phyloP scores from a whole-genome alignment of 306 rosid genomes.

The Cicer cuneatum region DNA sequence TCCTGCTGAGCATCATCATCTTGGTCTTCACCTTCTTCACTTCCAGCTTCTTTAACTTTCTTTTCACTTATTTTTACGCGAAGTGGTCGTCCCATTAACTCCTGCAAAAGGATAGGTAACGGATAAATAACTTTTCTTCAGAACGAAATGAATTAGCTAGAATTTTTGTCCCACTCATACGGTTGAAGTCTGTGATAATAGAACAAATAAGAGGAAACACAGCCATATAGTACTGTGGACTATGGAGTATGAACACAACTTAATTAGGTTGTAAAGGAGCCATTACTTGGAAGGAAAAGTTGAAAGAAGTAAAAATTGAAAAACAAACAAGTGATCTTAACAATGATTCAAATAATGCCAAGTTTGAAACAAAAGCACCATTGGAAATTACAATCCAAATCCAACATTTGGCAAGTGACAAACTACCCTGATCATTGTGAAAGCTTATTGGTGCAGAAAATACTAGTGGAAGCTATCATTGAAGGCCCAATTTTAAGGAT shows the following conservation, averaged over 20 bases:
- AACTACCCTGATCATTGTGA: conserved; percentile 1
- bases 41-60: conserved; percentile 51
- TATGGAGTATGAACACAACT: no score
- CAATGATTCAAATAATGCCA: background rate
- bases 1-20: conserved; percentile 36
- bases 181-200: conserved; percentile 8
- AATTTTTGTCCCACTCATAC: background rate
- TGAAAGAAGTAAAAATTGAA: background rate
- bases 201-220: conserved; percentile 13
- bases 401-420: conserved; percentile 15
- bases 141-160: background rate
- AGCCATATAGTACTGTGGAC: background rate
- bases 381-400: background rate
- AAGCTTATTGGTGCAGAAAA: conserved; percentile 16
- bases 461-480: conserved; percentile 5
- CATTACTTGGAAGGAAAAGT: background rate
- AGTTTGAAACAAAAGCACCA: conserved; percentile 12
- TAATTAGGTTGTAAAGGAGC: no score
- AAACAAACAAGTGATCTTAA: background rate
- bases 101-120: conserved; percentile 54
- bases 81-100: conserved; percentile 78
- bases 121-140: conserved; percentile 24
- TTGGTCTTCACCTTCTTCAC: conserved; percentile 53
- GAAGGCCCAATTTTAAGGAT: conserved; percentile 2
- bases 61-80: conserved; percentile 72